These are phyloP conservation scores for Lasiodiplodia citricola DNA, from an alignment of 2,329 filamentous ascomycete genomes.

Conservation along the genomic window DNA sequence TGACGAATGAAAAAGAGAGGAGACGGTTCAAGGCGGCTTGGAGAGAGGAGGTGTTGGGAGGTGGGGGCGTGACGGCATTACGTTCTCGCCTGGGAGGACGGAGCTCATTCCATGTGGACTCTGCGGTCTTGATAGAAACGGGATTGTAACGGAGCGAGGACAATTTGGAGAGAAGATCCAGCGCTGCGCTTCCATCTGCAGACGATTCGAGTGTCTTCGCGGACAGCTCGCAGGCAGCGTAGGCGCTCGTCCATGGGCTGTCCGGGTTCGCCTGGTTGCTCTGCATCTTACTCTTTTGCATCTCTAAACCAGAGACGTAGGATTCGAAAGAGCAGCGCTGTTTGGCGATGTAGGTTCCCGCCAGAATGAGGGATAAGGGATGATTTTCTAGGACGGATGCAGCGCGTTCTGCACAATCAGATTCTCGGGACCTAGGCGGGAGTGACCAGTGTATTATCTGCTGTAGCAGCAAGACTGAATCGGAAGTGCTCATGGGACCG, in stretches of 20 bases:
- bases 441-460: not conserved
- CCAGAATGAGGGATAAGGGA: not conserved
- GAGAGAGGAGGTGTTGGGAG: not conserved
- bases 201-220: not conserved
- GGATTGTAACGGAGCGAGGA: not conserved
- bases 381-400: not conserved
- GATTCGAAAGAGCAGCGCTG: not conserved
- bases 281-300: not conserved
- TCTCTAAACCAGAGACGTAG: not conserved
- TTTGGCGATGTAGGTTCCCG: not conserved
- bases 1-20: not conserved
- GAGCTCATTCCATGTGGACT: not conserved
- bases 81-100: not conserved
- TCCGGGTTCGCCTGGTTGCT: not conserved
- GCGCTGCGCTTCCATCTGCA: too few relatives aligned
- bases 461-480: not conserved
- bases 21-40: not conserved
- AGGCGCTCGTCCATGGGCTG: not conserved
- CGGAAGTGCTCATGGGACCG: not conserved
- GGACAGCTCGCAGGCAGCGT: not conserved
- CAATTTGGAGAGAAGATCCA: not conserved
- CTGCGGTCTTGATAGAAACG: not conserved
- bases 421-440: not conserved
- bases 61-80: not conserved
- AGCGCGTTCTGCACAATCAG: not conserved